Evolutionary conservation across 352 stramenopile species (phyloP).

Genomic region (Pilasporangium apinafurcum): DNA sequence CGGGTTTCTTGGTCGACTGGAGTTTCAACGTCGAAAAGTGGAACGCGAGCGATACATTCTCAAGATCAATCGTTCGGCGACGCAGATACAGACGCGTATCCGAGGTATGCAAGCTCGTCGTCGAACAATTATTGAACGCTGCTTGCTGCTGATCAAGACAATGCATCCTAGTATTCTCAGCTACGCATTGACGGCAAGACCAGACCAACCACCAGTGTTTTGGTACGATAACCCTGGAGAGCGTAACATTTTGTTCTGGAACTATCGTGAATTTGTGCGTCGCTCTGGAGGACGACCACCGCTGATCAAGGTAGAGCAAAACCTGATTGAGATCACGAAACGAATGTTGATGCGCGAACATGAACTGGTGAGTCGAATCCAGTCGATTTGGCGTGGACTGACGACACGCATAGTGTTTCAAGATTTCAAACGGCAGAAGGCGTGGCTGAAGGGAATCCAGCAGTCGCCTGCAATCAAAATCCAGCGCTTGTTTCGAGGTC

Average conservation of each 20-base stretch:
- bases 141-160: conserved; percentile 43
- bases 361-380: conserved; percentile 62
- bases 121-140: conserved; percentile 57
- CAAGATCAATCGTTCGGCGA: conserved; percentile 43
- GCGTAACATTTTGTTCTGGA: conserved; percentile 54
- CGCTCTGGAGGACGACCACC: conserved; percentile 45
- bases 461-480: conserved; percentile 70
- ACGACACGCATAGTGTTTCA: conserved; percentile 54
- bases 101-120: conserved; percentile 53
- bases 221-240: conserved; percentile 71
- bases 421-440: conserved; percentile 60
- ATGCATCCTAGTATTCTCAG: conserved; percentile 48
- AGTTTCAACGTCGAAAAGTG: conserved; percentile 36
- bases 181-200: conserved; percentile 21
- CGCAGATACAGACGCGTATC: conserved; percentile 50
- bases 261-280: conserved; percentile 75
- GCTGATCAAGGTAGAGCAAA: conserved; percentile 68
- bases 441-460: conserved; percentile 46
- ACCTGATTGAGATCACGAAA: conserved; percentile 60
- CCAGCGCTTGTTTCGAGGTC: conserved; percentile 50
- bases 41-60: conserved; percentile 40
- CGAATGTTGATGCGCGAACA: conserved; percentile 63
- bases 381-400: conserved; percentile 52
- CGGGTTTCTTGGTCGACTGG: conserved; percentile 51
- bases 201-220: conserved; percentile 50